A percentile compares a stretch with the other conserved stretches of the same genome.
Evolutionary conservation across 2,329 filamentous ascomycete genomes (phyloP).

Genomic region (Penicillium sp.): DNA sequence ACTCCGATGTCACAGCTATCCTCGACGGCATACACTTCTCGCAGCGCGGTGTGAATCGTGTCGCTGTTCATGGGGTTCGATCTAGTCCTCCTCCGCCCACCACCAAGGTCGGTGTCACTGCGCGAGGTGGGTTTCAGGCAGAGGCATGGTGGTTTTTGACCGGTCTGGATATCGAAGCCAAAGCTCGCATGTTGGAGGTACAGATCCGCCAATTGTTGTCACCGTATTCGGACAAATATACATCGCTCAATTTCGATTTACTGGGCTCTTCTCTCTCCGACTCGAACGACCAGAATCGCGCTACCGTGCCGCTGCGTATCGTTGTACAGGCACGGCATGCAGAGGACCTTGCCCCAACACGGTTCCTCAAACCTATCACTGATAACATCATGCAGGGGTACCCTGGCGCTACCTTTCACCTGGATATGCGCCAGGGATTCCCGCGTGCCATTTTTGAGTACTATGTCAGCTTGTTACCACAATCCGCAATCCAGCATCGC

Average conservation of each 20-base stretch:
- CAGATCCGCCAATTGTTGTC: slow-evolving; percentile 43
- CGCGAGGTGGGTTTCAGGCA: slow-evolving; percentile 48
- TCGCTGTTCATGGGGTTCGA: slow-evolving; percentile 49
- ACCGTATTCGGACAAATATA: slow-evolving; percentile 32
- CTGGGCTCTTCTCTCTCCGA: slow-evolving; percentile 31
- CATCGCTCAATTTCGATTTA: slow-evolving; percentile 32
- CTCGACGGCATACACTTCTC: slow-evolving; percentile 53
- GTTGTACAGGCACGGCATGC: slow-evolving; percentile 47
- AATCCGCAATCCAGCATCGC: slow-evolving; percentile 23
- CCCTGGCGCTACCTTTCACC: slow-evolving; percentile 36
- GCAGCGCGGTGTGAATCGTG: slow-evolving; percentile 50
- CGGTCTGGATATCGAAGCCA: slow-evolving; percentile 46
- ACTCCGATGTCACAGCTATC: slow-evolving; percentile 56
- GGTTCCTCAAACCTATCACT: slow-evolving; percentile 38
- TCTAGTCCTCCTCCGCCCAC: slow-evolving; percentile 48
- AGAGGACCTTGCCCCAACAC: slow-evolving; percentile 32
- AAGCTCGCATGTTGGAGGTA: slow-evolving; percentile 46
- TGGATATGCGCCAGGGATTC: slow-evolving; percentile 35
- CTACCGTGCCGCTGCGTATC: slow-evolving; percentile 43
- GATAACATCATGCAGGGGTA: slow-evolving; percentile 44
- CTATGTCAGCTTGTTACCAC: slow-evolving; percentile 29
- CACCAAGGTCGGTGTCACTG: slow-evolving; percentile 51
- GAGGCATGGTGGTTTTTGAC: slow-evolving; percentile 47
- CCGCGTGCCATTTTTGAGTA: slow-evolving; percentile 36
- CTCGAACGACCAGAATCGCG: slow-evolving; percentile 42